These are phyloP conservation scores for Alternaria atra DNA, from an alignment of 2,329 filamentous ascomycete genomes.

Conservation along the genomic window DNA sequence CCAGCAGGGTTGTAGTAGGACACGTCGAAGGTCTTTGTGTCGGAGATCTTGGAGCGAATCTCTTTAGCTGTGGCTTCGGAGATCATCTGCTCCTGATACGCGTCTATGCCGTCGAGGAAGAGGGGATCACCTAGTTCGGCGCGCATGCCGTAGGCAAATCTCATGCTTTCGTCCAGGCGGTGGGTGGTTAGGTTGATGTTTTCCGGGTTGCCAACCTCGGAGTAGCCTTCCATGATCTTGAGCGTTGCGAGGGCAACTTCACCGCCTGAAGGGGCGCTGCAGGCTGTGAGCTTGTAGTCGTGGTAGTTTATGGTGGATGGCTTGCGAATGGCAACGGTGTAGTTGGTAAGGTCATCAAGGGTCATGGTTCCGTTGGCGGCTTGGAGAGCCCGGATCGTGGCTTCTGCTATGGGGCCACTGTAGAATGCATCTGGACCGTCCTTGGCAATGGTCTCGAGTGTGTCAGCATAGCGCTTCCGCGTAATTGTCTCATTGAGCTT, in stretches of 20 bases:
- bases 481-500: conserved; percentile 80
- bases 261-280: conserved; percentile 80
- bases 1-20: conserved; percentile 76
- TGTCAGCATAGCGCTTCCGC: conserved; percentile 80
- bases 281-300: conserved; percentile 73
- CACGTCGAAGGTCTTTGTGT: conserved; percentile 75
- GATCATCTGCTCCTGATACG: conserved; percentile 74
- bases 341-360: conserved; percentile 77
- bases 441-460: conserved; percentile 78
- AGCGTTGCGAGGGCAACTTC: conserved; percentile 77
- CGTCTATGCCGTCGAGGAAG: conserved; percentile 70
- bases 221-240: conserved; percentile 84
- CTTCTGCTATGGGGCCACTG: conserved; percentile 73
- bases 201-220: conserved; percentile 66
- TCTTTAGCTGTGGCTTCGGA: conserved; percentile 65
- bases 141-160: conserved; percentile 83
- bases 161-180: conserved; percentile 84
- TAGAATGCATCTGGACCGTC: conserved; percentile 80
- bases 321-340: conserved; percentile 71
- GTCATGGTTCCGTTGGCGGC: conserved; percentile 84
- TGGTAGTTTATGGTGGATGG: conserved; percentile 65
- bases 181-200: conserved; percentile 76
- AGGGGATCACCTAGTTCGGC: conserved; percentile 83
- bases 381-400: conserved; percentile 75
- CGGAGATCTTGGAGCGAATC: conserved; percentile 74